Conservation (phyloP, 495 filamentous ascomycete genomes). For the Penicillium soppii region DNA sequence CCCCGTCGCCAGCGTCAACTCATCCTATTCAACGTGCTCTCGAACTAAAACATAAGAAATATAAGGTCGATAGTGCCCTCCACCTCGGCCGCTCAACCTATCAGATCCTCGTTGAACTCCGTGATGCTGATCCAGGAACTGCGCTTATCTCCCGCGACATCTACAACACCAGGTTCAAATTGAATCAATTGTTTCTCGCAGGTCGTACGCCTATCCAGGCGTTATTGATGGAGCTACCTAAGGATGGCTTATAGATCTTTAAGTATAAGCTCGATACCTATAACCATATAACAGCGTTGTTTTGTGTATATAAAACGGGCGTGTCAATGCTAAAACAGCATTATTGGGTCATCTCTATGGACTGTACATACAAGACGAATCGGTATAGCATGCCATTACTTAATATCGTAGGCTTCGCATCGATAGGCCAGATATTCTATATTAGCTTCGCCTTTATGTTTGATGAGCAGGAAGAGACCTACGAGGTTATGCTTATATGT, state of each 20-base stretch:
- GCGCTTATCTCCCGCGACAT: background rate
- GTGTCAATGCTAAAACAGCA: background rate
- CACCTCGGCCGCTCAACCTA: background rate
- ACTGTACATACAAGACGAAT: slow-evolving; percentile 19
- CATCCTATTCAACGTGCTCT: background rate
- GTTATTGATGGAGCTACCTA: too few species aligned
- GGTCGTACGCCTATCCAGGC: too few species aligned
- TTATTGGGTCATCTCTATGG: slow-evolving; percentile 7
- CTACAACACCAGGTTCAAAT: background rate
- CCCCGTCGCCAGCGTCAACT: background rate
- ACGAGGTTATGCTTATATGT: background rate
- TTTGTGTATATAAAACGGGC: too few species aligned
- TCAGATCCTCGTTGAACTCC: background rate
- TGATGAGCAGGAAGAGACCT: slow-evolving; percentile 2
- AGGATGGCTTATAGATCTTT: too few species aligned
- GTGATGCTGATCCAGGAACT: background rate
- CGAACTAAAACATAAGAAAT: background rate
- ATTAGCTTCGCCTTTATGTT: slow-evolving; percentile 12
- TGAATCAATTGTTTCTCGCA: too few species aligned
- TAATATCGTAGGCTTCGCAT: slow-evolving; percentile 12
- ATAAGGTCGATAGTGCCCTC: background rate
- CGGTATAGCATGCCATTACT: slow-evolving; percentile 16
- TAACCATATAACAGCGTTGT: too few species aligned
- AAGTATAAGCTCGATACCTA: too few species aligned
- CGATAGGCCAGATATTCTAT: slow-evolving; percentile 6